Evolutionary conservation across 441 rosid species (phyloP).

Genomic region (Kokia cookei): DNA sequence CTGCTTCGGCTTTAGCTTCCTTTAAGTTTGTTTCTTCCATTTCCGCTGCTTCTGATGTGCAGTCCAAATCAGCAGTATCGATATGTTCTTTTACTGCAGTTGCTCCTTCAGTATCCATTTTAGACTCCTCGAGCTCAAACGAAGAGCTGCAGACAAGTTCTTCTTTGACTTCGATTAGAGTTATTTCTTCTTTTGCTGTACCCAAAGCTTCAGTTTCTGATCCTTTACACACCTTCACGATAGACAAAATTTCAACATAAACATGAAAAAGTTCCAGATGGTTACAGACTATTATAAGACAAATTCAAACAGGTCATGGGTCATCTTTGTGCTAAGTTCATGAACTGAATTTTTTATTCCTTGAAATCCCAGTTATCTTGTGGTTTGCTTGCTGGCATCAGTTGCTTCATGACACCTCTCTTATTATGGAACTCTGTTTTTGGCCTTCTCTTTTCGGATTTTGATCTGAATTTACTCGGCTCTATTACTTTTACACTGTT

Average conservation of each 20-base stretch:
- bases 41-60: neutral
- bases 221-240: constrained; percentile 3
- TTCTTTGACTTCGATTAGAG: neutral
- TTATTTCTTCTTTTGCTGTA: neutral
- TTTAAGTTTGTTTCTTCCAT: neutral
- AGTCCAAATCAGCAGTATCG: neutral
- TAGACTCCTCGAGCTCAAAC: neutral
- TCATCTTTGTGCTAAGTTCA: too few species aligned
- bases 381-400: neutral
- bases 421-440: too few species aligned
- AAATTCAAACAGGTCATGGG: too few species aligned
- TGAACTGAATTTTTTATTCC: constrained; percentile 2
- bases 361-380: neutral
- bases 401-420: constrained; percentile 10
- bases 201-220: constrained; percentile 8
- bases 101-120: constrained; percentile 20
- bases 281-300: neutral
- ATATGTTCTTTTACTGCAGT: neutral
- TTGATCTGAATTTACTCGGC: too few species aligned
- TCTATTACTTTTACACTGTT: too few species aligned
- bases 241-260: neutral
- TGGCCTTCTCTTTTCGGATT: too few species aligned
- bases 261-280: neutral
- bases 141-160: constrained; percentile 1
- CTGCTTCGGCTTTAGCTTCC: neutral